These are phyloP conservation scores for Globisporangium barbulae DNA, from an alignment of 352 stramenopile genomes.

Conservation along the genomic window DNA sequence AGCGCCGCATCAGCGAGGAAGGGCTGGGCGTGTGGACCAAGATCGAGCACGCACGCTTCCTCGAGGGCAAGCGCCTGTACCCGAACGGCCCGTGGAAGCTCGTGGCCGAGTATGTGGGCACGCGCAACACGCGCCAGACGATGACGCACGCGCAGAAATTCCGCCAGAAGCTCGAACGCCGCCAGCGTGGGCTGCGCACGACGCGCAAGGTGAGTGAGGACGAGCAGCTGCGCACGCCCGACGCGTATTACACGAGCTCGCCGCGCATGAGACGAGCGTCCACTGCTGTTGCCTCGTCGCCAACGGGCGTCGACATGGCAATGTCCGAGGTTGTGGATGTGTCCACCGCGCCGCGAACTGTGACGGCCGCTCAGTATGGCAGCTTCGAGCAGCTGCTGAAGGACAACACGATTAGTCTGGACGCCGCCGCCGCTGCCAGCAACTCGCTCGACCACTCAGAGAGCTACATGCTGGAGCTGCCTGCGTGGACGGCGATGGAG, in stretches of 20 bases:
- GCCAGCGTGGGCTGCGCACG: constrained; percentile 25
- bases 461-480: neutral
- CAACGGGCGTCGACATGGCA: constrained; percentile 6
- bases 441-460: neutral
- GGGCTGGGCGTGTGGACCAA: constrained; percentile 39
- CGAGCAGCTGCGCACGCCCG: constrained; percentile 7
- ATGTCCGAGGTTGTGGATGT: constrained; percentile 6
- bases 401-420: constrained; percentile 3
- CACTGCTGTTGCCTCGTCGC: neutral
- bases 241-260: constrained; percentile 12
- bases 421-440: neutral
- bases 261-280: neutral
- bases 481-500: neutral
- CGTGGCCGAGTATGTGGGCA: constrained; percentile 40
- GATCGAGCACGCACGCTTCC: constrained; percentile 40
- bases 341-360: neutral
- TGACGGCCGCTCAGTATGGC: neutral
- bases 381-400: constrained; percentile 17
- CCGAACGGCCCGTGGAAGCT: constrained; percentile 54
- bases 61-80: constrained; percentile 39
- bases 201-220: constrained; percentile 13
- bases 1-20: constrained; percentile 30
- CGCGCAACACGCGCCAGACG: constrained; percentile 90
- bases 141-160: constrained; percentile 87
- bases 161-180: constrained; percentile 62